These are phyloP conservation scores for Lasiosphaeria ovina DNA, from an alignment of 495 filamentous ascomycete species.

Conservation along the genomic window DNA sequence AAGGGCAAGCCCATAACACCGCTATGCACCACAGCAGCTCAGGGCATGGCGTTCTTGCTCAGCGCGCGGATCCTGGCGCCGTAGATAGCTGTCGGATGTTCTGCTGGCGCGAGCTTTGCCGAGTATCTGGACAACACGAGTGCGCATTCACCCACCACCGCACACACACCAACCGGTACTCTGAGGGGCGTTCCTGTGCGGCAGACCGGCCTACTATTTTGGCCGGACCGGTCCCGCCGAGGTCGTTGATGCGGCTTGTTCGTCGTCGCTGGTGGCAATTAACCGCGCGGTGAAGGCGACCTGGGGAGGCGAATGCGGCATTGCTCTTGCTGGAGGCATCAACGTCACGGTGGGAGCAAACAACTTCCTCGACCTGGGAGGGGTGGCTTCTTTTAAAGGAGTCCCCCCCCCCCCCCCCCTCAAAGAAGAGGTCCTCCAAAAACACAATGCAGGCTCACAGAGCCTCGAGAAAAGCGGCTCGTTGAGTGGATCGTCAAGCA, in stretches of 20 bases:
- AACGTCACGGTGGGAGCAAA: constrained; percentile 67
- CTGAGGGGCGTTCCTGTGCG: constrained; percentile 67
- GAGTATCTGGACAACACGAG: constrained; percentile 79
- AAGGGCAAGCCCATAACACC: too few relatives aligned
- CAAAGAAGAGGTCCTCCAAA: too few relatives aligned
- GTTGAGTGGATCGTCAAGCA: too few relatives aligned
- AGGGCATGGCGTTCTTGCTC: not conserved
- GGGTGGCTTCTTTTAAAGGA: constrained; percentile 44
- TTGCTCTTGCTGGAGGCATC: constrained; percentile 58
- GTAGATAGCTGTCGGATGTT: constrained; percentile 61
- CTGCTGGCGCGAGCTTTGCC: constrained; percentile 76
- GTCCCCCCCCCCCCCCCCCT: too few relatives aligned
- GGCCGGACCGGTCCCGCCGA: constrained; percentile 34
- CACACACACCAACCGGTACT: constrained; percentile 77
- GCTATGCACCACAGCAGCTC: too few relatives aligned
- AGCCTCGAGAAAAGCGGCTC: too few relatives aligned
- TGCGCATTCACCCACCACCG: constrained; percentile 73
- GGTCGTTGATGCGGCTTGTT: constrained; percentile 47
- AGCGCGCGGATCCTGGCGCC: not conserved
- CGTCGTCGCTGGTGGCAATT: constrained; percentile 38
- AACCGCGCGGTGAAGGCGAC: constrained; percentile 59
- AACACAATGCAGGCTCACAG: too few relatives aligned
- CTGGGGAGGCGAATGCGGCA: constrained; percentile 67
- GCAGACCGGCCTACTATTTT: constrained; percentile 43
- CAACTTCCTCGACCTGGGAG: constrained; percentile 58